phyloP scores from a whole-genome alignment of 1,284 basidiomycete genomes.

The Rhodotorula sp. region DNA sequence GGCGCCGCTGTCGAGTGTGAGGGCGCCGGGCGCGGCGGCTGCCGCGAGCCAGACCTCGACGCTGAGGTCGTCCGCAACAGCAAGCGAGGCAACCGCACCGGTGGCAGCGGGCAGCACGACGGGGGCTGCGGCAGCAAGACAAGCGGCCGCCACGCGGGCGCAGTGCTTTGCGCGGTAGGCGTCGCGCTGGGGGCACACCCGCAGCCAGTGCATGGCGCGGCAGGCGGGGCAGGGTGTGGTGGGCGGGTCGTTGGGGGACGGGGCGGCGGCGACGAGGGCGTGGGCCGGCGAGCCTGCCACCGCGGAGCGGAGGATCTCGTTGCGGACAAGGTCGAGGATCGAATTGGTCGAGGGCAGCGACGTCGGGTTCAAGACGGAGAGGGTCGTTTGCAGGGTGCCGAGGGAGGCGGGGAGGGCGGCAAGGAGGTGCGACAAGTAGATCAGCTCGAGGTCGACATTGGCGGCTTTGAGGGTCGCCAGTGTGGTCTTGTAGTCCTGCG shows the following conservation, averaged over 20 bases:
- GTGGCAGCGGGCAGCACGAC: too few species aligned
- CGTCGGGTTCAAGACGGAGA: neutral
- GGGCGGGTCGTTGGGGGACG: too few species aligned
- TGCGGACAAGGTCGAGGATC: neutral
- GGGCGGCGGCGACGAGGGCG: neutral
- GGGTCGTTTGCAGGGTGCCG: neutral
- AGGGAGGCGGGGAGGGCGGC: neutral
- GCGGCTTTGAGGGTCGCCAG: neutral
- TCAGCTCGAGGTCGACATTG: neutral
- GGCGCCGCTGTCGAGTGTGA: neutral
- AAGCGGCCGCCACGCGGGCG: too few species aligned
- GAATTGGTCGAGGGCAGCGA: too few species aligned
- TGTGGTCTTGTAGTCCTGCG: constrained; percentile 2
- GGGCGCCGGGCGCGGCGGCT: neutral
- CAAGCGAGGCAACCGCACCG: too few species aligned
- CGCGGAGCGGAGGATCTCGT: constrained; percentile 6
- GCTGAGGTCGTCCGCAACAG: neutral
- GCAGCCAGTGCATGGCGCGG: neutral
- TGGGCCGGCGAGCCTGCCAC: too few species aligned
- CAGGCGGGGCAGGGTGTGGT: too few species aligned
- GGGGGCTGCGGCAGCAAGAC: neutral
- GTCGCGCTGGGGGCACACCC: neutral
- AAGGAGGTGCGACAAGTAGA: constrained; percentile 6
- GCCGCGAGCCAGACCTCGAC: constrained; percentile 1
- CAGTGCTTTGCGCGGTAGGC: too few species aligned